A percentile compares a stretch with the other conserved stretches of the same genome.
Conservation (phyloP, 2,329 filamentous ascomycete species). For the Botryotinia globosa region DNA sequence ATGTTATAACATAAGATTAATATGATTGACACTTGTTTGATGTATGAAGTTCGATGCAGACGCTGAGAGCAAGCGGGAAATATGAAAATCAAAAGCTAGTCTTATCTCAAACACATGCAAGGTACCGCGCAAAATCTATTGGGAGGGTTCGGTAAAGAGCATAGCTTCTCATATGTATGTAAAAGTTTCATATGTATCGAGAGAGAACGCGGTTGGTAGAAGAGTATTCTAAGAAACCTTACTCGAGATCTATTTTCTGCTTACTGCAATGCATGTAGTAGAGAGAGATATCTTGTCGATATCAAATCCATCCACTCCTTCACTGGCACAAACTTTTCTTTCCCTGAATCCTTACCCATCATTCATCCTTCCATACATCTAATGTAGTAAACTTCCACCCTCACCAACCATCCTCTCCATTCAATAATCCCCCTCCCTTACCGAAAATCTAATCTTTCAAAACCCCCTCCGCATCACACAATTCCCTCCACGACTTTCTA, state of each 20-base stretch:
- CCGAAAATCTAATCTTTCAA: not conserved
- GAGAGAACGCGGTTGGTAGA: not conserved
- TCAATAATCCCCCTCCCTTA: not conserved
- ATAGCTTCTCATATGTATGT: not conserved
- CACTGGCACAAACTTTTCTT: not conserved
- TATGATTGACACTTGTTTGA: not conserved
- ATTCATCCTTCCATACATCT: not conserved
- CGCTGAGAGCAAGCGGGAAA: not conserved
- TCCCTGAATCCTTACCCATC: not conserved
- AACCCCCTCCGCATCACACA: not conserved
- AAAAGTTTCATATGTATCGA: not conserved
- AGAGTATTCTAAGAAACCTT: not conserved
- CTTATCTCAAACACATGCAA: not conserved
- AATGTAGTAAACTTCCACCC: not conserved
- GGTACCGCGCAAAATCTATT: not conserved
- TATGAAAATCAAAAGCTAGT: not conserved
- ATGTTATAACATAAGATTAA: not conserved
- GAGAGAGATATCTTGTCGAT: not conserved
- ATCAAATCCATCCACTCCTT: not conserved
- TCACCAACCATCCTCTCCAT: not conserved
- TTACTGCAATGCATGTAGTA: not conserved
- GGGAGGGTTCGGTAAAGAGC: not conserved
- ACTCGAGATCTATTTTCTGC: not conserved
- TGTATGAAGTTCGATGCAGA: not conserved
- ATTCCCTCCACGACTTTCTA: not conserved